phyloP scores from a whole-genome alignment of 2,329 filamentous ascomycete species.

The Penicillium sp. region DNA sequence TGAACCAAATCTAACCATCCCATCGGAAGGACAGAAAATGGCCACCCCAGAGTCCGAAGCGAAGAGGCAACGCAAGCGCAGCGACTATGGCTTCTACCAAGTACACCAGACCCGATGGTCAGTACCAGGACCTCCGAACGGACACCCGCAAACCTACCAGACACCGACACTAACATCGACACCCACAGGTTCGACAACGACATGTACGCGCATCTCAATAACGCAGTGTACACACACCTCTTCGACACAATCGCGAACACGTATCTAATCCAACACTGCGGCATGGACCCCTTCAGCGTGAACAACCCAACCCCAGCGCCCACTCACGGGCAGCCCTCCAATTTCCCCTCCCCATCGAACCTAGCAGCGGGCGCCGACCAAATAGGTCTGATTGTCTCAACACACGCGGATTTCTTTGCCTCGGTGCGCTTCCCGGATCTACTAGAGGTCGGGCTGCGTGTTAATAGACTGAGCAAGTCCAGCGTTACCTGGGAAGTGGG shows the following conservation, averaged over 20 bases:
- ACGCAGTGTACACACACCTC: slow-evolving; percentile 79
- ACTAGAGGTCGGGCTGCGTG: slow-evolving; percentile 76
- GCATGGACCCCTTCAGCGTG: slow-evolving; percentile 66
- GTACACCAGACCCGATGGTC: slow-evolving; percentile 88
- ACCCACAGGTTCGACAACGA: slow-evolving; percentile 77
- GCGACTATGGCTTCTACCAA: slow-evolving; percentile 73
- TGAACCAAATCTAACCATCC: neutral
- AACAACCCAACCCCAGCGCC: slow-evolving; percentile 22
- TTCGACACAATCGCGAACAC: slow-evolving; percentile 90
- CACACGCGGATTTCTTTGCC: slow-evolving; percentile 80
- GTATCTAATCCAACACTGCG: slow-evolving; percentile 78
- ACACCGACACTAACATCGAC: slow-evolving; percentile 1
- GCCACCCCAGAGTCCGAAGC: slow-evolving; percentile 39
- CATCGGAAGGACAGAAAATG: slow-evolving; percentile 13
- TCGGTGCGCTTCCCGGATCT: slow-evolving; percentile 78
- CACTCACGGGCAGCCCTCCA: slow-evolving; percentile 11
- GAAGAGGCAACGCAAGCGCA: slow-evolving; percentile 60
- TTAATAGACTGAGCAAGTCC: slow-evolving; percentile 78
- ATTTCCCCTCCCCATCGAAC: neutral
- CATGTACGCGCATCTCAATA: slow-evolving; percentile 94
- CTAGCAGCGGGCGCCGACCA: slow-evolving; percentile 49
- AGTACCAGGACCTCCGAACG: neutral
- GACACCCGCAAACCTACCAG: neutral
- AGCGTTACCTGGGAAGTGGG: slow-evolving; percentile 90
- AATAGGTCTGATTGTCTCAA: slow-evolving; percentile 81